These are phyloP conservation scores for Phytopythium ostracodes DNA, from an alignment of 352 stramenopile species.

Conservation along the genomic window DNA sequence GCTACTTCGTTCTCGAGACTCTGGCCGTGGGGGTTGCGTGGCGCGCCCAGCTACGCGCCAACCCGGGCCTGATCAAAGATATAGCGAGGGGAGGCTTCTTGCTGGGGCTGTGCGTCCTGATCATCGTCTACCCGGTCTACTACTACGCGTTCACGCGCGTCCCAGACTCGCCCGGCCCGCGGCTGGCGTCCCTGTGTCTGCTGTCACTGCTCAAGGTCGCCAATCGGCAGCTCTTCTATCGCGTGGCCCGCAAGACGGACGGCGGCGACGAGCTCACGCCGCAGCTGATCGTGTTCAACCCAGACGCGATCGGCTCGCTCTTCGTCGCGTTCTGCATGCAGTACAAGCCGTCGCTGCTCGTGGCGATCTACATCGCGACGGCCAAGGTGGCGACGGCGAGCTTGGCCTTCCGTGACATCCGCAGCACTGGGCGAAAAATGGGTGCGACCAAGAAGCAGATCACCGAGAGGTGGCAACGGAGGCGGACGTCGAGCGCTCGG, in stretches of 20 bases:
- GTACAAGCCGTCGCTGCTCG: no score
- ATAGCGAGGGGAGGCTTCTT: conserved; percentile 2
- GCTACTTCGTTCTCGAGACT: neutral
- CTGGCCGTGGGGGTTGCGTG: neutral
- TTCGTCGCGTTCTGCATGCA: conserved; percentile 27
- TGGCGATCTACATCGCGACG: conserved; percentile 14
- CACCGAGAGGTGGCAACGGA: neutral
- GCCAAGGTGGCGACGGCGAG: conserved; percentile 10
- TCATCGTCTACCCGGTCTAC: conserved; percentile 18
- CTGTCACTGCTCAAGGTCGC: neutral
- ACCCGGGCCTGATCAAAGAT: neutral
- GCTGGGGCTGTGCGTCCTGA: conserved; percentile 9
- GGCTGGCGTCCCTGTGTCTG: neutral
- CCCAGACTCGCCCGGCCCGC: neutral
- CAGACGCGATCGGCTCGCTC: conserved; percentile 20
- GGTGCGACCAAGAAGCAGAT: neutral
- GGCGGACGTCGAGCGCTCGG: neutral
- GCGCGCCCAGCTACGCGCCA: neutral
- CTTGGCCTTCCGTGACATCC: conserved; percentile 9
- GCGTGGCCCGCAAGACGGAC: neutral
- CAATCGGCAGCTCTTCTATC: conserved; percentile 2
- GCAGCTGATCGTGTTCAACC: conserved; percentile 22
- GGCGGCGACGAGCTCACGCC: conserved; percentile 10
- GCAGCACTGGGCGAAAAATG: conserved; percentile 11
- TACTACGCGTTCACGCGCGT: conserved; percentile 15